Evolutionary conservation across 2,329 filamentous ascomycete genomes (phyloP).

Genomic region (Fusarium austroafricanum): DNA sequence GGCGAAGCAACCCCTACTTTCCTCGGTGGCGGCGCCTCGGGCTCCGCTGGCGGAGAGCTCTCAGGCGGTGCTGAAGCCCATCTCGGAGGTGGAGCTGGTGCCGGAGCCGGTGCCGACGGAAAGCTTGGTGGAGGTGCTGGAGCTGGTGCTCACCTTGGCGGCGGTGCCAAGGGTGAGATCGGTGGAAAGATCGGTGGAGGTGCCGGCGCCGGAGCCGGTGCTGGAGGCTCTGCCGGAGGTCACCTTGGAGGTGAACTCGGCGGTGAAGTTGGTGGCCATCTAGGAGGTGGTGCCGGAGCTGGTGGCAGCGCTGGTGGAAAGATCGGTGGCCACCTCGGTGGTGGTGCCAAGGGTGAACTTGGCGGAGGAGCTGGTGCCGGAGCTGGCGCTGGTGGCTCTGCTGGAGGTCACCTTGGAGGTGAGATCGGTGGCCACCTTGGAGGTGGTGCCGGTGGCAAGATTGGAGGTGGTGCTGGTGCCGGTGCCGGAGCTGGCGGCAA

Average conservation of each 20-base stretch:
- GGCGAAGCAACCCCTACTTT: constrained; percentile 37
- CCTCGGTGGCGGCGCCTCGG: constrained; percentile 13
- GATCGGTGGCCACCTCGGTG: no score
- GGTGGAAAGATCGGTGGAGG: neutral
- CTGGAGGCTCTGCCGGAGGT: neutral
- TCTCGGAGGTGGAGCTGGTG: constrained; percentile 4
- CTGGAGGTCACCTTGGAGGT: no score
- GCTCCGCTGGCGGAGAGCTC: constrained; percentile 5
- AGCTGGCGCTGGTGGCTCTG: no score
- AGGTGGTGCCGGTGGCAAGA: neutral
- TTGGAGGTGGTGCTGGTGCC: no score
- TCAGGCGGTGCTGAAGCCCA: constrained; percentile 4
- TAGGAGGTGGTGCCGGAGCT: no score
- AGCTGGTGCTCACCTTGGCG: neutral
- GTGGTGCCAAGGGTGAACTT: neutral
- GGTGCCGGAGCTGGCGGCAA: no score
- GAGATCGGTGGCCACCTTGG: no score
- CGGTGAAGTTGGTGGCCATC: neutral
- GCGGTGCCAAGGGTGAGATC: neutral
- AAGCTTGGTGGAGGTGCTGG: neutral
- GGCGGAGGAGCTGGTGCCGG: no score
- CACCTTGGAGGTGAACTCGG: no score
- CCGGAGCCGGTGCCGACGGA: no score
- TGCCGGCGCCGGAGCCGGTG: neutral
- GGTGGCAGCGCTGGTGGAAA: no score